Conservation (phyloP, 768 basidiomycete genomes). For the Cystobasidium onofrii region DNA sequence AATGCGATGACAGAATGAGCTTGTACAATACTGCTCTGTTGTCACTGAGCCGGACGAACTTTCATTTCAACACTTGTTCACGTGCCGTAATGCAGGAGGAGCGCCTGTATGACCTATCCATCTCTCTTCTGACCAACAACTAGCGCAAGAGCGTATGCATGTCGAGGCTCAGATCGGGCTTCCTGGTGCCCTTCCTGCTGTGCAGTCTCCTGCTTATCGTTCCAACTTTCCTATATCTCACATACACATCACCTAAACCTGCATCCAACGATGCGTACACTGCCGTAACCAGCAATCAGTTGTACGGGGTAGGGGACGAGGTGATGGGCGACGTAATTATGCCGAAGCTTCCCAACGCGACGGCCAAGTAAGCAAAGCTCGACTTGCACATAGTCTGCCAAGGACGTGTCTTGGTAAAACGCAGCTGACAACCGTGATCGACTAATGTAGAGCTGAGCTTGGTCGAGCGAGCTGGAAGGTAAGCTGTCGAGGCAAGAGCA, state of each 20-base stretch:
- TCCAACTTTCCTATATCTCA: slow-evolving; percentile 16
- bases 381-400: background rate
- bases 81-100: no score
- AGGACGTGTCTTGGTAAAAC: slow-evolving; percentile 4
- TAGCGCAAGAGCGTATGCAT: background rate
- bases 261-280: slow-evolving; percentile 16
- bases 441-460: slow-evolving; percentile 16
- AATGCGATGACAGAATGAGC: no score
- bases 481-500: background rate
- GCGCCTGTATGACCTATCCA: no score
- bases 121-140: background rate
- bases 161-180: background rate
- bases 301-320: slow-evolving; percentile 13
- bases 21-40: no score
- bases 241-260: background rate
- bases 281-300: background rate
- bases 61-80: no score
- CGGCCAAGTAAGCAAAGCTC: slow-evolving; percentile 46
- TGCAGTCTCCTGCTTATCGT: slow-evolving; percentile 23
- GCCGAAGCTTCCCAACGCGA: slow-evolving; percentile 31
- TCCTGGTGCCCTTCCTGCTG: slow-evolving; percentile 7
- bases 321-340: slow-evolving; percentile 20
- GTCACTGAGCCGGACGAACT: no score
- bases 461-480: slow-evolving; percentile 30
- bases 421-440: background rate